Evolutionary conservation across 2,329 filamentous ascomycete genomes (phyloP).

Genomic region (Diaporthe citri): DNA sequence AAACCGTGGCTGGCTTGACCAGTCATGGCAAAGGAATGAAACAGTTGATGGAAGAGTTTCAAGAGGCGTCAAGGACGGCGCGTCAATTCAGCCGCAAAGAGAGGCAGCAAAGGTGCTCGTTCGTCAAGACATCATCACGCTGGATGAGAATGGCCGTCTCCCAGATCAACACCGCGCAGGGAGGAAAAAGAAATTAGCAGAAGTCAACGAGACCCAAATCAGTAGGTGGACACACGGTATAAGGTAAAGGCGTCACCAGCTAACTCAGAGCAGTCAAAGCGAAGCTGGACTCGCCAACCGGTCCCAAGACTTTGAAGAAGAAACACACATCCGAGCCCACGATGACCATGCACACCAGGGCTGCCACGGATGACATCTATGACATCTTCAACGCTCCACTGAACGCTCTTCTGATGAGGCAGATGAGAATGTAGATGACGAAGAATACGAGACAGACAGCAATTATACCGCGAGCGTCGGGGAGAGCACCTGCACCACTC

Average conservation of each 20-base stretch:
- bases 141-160: slow-evolving; percentile 72
- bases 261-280: slow-evolving; percentile 79
- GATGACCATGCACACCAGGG: slow-evolving; percentile 96
- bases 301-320: slow-evolving; percentile 86
- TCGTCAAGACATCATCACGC: slow-evolving; percentile 58
- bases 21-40: slow-evolving; percentile 65
- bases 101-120: slow-evolving; percentile 56
- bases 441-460: slow-evolving; percentile 78
- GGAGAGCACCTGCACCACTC: slow-evolving; percentile 85
- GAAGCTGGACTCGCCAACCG: slow-evolving; percentile 89
- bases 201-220: slow-evolving; percentile 92
- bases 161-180: slow-evolving; percentile 60
- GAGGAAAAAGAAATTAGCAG: slow-evolving; percentile 83
- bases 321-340: slow-evolving; percentile 81
- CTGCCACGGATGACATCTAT: slow-evolving; percentile 97
- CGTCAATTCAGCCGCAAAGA: slow-evolving; percentile 46
- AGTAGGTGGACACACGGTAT: slow-evolving; percentile 66
- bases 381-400: slow-evolving; percentile 95
- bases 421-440: slow-evolving; percentile 68
- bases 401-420: slow-evolving; percentile 50
- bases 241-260: not conserved
- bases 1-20: slow-evolving; percentile 76
- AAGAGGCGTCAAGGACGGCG: slow-evolving; percentile 43
- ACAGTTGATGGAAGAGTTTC: slow-evolving; percentile 39
- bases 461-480: slow-evolving; percentile 84